These are phyloP conservation scores for Mortierella sp. DNA, from an alignment of 371 early-diverging fungal genomes.

Conservation along the genomic window DNA sequence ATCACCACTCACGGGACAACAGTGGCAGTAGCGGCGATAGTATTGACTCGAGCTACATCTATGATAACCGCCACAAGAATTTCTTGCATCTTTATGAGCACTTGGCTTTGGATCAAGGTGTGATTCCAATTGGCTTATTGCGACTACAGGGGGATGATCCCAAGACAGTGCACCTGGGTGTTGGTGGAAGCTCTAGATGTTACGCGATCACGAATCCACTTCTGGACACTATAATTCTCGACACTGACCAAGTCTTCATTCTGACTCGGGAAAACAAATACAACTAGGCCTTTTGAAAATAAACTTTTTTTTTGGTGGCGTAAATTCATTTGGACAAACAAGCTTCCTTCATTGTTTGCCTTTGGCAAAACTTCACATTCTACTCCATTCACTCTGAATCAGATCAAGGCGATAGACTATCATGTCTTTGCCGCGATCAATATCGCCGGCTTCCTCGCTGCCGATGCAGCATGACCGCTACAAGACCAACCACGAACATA, in stretches of 20 bases:
- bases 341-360: neutral
- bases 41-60: slow-evolving; percentile 49
- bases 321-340: neutral
- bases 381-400: neutral
- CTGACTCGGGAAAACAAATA: slow-evolving; percentile 24
- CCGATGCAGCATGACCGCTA: neutral
- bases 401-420: slow-evolving; percentile 4
- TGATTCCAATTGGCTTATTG: slow-evolving; percentile 60
- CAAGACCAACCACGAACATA: neutral
- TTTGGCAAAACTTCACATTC: neutral
- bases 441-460: neutral
- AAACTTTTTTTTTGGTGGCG: slow-evolving; percentile 12
- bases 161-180: slow-evolving; percentile 52
- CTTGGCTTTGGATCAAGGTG: slow-evolving; percentile 58
- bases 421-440: slow-evolving; percentile 6
- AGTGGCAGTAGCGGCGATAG: slow-evolving; percentile 15
- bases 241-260: slow-evolving; percentile 53
- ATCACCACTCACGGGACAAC: neutral
- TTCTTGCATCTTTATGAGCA: slow-evolving; percentile 62
- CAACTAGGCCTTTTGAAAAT: slow-evolving; percentile 2
- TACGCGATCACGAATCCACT: slow-evolving; percentile 54
- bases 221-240: slow-evolving; percentile 46
- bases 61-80: slow-evolving; percentile 53
- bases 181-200: slow-evolving; percentile 54
- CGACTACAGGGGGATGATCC: slow-evolving; percentile 55